Conservation (phyloP, 495 filamentous ascomycete species). For the Bombardia bombarda region DNA sequence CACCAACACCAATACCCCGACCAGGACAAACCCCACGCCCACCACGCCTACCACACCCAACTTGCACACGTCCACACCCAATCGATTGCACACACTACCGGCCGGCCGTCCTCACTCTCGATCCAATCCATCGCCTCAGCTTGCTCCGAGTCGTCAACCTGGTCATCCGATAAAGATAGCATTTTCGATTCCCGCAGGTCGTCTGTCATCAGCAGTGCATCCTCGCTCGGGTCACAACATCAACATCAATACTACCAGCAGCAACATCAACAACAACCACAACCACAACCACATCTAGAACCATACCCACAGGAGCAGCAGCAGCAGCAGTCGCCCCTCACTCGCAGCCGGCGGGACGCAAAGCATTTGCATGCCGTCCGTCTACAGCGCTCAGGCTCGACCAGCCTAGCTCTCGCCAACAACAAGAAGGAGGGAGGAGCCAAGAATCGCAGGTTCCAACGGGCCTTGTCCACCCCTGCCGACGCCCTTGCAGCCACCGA, state of each 20-base stretch:
- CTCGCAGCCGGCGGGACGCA: slow-evolving; percentile 24
- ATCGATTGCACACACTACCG: too few species aligned
- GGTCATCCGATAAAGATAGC: slow-evolving; percentile 10
- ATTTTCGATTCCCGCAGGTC: slow-evolving; percentile 21
- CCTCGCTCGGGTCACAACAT: neutral
- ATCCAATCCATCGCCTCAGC: slow-evolving; percentile 19
- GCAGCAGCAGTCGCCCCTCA: slow-evolving; percentile 3
- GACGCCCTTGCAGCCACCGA: slow-evolving; percentile 23
- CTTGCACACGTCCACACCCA: too few species aligned
- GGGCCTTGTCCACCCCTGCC: slow-evolving; percentile 18
- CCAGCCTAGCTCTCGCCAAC: slow-evolving; percentile 20
- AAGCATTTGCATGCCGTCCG: slow-evolving; percentile 27
- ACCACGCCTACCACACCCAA: too few species aligned
- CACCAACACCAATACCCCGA: neutral
- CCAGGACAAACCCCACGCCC: neutral
- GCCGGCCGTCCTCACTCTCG: slow-evolving; percentile 20
- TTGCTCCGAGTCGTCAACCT: slow-evolving; percentile 12
- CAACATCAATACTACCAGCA: neutral
- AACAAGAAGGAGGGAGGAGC: slow-evolving; percentile 12
- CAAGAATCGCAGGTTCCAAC: slow-evolving; percentile 21
- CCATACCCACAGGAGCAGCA: neutral
- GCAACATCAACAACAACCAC: neutral
- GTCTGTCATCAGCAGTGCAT: slow-evolving; percentile 17
- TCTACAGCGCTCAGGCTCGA: slow-evolving; percentile 24
- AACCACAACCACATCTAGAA: neutral